Base-by-base conservation (phyloP, 495 filamentous ascomycete species). In the Aspergillus steynii region DNA sequence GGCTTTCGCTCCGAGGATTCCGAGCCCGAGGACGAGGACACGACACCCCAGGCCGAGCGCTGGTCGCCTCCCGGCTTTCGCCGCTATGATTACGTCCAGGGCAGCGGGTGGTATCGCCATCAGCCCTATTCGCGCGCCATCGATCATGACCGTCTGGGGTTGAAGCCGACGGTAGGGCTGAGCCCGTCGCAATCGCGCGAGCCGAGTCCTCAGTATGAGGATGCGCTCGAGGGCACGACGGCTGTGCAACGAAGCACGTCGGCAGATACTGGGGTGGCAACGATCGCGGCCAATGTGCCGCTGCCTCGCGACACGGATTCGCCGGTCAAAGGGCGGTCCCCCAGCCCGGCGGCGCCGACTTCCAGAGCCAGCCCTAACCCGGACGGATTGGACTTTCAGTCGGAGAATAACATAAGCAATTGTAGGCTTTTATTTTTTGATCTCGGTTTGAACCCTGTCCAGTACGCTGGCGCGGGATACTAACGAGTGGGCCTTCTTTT, bases 1-100 rank as follows among this genome's bases (percentile, higher is more conserved):
- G 90, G 88, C 49, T 92, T 91, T 78, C 84, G 86, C 66, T 88
- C 83, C 6, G 85, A 85, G 54, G 81, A 85, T 49, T 86, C 84
- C 32, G 83, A 85, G 61, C 66, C 59, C 34, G 77, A 77, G 49
- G 62, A 76, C 2, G 74, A 73, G 6, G 77, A 80, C 15, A 73
- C 77, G 12, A 69, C 65, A 1, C 64, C 69, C 3, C 58, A 62
- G 47, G 57, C 53, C 27, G 81, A 79, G 25, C 81, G 78, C 46
- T 88, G 84, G 83, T 83, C 83, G 49, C 87, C 87, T 34, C 87
- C 87, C 0, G 84, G 82, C 3, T 83, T 77, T 52, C 71, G 83
- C 72, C 75, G 77, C 53, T 80, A 83, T 65, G 77, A 81, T 46
- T 71, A 65, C 48, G 72, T 78, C 42, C 71, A 70, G 12, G 79